A percentile compares a stretch with the other conserved stretches of the same genome.
phyloP scores from a whole-genome alignment of 441 rosid species.

The Melianthus villosus region DNA sequence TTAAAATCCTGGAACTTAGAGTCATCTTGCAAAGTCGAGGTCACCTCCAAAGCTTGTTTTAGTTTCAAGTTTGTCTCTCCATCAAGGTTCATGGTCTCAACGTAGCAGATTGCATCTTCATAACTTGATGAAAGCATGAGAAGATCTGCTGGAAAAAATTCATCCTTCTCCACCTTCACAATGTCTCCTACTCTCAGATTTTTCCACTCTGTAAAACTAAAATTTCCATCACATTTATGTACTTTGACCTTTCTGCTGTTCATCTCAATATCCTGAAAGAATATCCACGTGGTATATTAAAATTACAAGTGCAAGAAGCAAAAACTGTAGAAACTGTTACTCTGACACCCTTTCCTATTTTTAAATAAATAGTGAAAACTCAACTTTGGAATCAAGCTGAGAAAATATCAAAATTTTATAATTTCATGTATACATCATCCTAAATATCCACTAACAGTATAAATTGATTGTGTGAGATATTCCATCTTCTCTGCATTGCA shows the following conservation, averaged over 20 bases:
- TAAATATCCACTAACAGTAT: too few species aligned
- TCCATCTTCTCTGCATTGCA: too few species aligned
- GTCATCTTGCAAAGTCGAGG: slow-evolving; percentile 36
- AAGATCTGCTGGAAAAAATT: slow-evolving; percentile 61
- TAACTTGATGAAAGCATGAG: slow-evolving; percentile 43
- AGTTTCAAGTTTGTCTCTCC: slow-evolving; percentile 65
- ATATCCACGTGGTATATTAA: too few species aligned
- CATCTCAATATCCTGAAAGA: slow-evolving; percentile 44
- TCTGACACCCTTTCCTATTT: too few species aligned
- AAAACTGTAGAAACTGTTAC: too few species aligned
- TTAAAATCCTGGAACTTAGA: slow-evolving; percentile 28
- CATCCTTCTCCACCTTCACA: slow-evolving; percentile 51
- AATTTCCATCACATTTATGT: slow-evolving; percentile 25
- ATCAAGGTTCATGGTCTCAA: slow-evolving; percentile 66
- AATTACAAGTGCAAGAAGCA: too few species aligned
- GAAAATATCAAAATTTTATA: too few species aligned
- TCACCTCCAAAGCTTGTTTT: slow-evolving; percentile 45
- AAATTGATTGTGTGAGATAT: too few species aligned
- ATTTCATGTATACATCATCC: too few species aligned
- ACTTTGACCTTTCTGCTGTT: slow-evolving; percentile 46
- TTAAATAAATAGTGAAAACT: not conserved
- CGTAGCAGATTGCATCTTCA: slow-evolving; percentile 53
- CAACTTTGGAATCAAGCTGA: not conserved
- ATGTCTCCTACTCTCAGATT: slow-evolving; percentile 50
- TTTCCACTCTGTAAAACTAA: slow-evolving; percentile 36